Conservation (phyloP, 2,329 filamentous ascomycete genomes). For the Penicillium sp. region DNA sequence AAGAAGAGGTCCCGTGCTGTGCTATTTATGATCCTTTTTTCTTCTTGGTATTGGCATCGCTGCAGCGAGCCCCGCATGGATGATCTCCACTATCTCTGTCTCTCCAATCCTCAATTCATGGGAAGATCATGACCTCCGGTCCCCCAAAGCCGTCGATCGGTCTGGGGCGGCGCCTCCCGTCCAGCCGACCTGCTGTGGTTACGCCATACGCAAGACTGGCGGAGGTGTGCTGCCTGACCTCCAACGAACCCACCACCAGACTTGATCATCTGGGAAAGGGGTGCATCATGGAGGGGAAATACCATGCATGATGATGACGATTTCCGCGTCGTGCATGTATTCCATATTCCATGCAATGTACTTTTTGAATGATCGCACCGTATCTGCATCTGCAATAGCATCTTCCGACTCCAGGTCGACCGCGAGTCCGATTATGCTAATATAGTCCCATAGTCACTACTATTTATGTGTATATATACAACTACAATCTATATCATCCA, state of each 20-base stretch:
- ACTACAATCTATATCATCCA: not conserved
- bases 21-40: not conserved
- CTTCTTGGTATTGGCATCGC: not conserved
- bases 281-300: not conserved
- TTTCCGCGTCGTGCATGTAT: not conserved
- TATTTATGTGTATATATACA: too few relatives aligned
- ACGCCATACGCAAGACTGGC: not conserved
- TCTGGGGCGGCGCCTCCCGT: conserved; percentile 15
- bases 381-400: not conserved
- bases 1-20: not conserved
- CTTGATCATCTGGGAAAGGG: not conserved
- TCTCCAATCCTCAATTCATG: not conserved
- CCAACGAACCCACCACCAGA: not conserved
- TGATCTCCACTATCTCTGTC: not conserved
- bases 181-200: conserved; percentile 1
- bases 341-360: not conserved
- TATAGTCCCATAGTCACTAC: too few relatives aligned
- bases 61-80: not conserved
- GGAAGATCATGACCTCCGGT: not conserved
- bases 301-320: not conserved
- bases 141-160: not conserved
- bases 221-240: not conserved
- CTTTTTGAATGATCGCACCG: conserved; percentile 1
- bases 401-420: not conserved
- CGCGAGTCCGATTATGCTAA: too few relatives aligned